Evolutionary conservation across 2,329 filamentous ascomycete species (phyloP).

Genomic region (Metarhizium robertsii): DNA sequence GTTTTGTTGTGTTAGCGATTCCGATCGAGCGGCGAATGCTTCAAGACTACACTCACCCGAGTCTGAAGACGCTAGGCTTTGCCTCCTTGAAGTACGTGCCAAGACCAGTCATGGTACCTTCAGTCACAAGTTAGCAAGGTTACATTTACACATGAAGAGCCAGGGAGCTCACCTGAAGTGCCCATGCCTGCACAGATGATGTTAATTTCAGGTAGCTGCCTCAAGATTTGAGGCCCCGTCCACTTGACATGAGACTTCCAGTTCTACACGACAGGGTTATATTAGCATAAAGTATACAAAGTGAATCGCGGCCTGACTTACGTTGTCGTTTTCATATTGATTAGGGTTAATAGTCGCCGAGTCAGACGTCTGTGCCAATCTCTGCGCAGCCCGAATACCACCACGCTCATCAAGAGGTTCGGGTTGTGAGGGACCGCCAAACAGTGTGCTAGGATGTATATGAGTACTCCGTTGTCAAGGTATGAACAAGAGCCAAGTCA

Average conservation of each 20-base stretch:
- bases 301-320: constrained; percentile 6
- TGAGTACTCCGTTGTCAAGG: background rate
- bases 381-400: constrained; percentile 16
- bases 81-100: constrained; percentile 40
- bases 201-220: constrained; percentile 46
- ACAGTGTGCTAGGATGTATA: constrained; percentile 18
- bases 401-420: constrained; percentile 22
- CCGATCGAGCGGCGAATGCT: no score
- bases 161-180: constrained; percentile 23
- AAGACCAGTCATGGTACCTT: constrained; percentile 38
- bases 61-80: constrained; percentile 36
- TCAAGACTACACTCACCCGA: constrained; percentile 17
- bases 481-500: background rate
- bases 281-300: background rate
- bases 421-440: constrained; percentile 24
- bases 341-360: constrained; percentile 19
- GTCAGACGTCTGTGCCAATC: constrained; percentile 19
- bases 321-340: constrained; percentile 24
- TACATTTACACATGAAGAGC: background rate
- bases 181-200: constrained; percentile 48
- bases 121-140: background rate
- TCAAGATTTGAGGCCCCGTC: constrained; percentile 50
- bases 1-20: background rate
- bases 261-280: constrained; percentile 24
- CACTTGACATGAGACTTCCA: constrained; percentile 46